These are phyloP conservation scores for Suhomyces yuchorum DNA, from an alignment of 1,139 yeast species.

Conservation along the genomic window DNA sequence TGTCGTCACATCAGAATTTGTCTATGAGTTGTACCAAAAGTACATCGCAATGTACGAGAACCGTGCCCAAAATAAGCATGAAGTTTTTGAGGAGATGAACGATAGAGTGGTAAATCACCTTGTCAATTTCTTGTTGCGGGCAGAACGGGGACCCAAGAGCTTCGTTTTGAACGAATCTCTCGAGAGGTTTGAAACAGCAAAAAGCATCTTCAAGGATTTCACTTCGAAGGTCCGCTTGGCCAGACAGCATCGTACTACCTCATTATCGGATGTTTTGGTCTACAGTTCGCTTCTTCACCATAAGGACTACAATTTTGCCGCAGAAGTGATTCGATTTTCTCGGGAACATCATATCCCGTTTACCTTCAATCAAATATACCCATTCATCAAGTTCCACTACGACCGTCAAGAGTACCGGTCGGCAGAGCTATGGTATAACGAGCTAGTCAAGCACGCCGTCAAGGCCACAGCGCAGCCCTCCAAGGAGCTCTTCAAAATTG, in stretches of 20 bases:
- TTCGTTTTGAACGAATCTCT: constrained; percentile 23
- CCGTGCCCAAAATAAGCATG: not conserved
- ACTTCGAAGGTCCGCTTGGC: constrained; percentile 19
- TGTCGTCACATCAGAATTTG: constrained; percentile 21
- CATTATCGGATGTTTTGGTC: constrained; percentile 36
- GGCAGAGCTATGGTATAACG: constrained; percentile 45
- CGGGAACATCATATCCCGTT: constrained; percentile 33
- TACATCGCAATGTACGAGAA: constrained; percentile 20
- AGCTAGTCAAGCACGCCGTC: constrained; percentile 37
- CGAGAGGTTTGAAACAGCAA: constrained; percentile 34
- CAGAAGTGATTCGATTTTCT: constrained; percentile 30
- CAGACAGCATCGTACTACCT: constrained; percentile 21
- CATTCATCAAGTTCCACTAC: constrained; percentile 43
- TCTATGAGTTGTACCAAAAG: constrained; percentile 23
- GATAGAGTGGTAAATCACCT: constrained; percentile 36
- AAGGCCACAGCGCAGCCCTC: constrained; percentile 30
- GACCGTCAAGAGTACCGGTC: constrained; percentile 29
- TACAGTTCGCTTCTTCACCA: constrained; percentile 32
- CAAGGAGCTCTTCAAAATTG: constrained; percentile 35
- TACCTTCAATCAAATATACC: constrained; percentile 44
- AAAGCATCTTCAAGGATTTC: constrained; percentile 29
- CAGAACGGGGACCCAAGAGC: constrained; percentile 22
- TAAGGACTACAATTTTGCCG: constrained; percentile 40
- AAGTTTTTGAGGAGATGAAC: constrained; percentile 13
- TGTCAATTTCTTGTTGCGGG: constrained; percentile 32